Percentiles rank a stretch among this genome's conserved stretches.
These are phyloP conservation scores for Pseudoperonospora humuli DNA, from an alignment of 352 stramenopile species.

Conservation along the genomic window DNA sequence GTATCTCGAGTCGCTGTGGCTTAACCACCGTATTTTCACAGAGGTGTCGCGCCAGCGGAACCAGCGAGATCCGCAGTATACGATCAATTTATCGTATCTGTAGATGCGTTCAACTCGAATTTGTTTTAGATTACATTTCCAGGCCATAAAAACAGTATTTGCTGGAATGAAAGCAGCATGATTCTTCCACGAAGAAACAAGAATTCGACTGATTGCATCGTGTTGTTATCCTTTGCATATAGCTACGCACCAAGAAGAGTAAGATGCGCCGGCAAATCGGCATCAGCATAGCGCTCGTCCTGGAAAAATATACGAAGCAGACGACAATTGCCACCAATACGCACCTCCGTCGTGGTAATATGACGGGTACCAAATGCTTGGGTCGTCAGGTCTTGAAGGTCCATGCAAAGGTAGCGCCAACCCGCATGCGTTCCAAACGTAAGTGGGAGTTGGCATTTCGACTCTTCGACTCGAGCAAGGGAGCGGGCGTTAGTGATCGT, in stretches of 20 bases:
- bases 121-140: slow-evolving; percentile 2
- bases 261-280: slow-evolving; percentile 53
- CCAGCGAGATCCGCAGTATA: slow-evolving; percentile 80
- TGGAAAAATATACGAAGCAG: slow-evolving; percentile 81
- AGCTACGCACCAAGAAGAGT: slow-evolving; percentile 47
- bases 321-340: slow-evolving; percentile 54
- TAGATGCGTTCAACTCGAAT: slow-evolving; percentile 21
- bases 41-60: slow-evolving; percentile 84
- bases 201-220: neutral
- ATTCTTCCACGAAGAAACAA: neutral
- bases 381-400: slow-evolving; percentile 58
- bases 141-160: neutral
- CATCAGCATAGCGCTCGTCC: slow-evolving; percentile 65
- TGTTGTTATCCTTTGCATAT: neutral
- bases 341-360: slow-evolving; percentile 61
- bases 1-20: slow-evolving; percentile 76
- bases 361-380: slow-evolving; percentile 69
- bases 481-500: slow-evolving; percentile 62
- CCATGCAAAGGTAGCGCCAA: slow-evolving; percentile 72
- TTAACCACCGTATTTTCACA: slow-evolving; percentile 75
- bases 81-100: slow-evolving; percentile 81
- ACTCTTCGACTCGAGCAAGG: slow-evolving; percentile 47
- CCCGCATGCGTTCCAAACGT: slow-evolving; percentile 30
- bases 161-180: neutral
- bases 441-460: slow-evolving; percentile 54